Evolutionary conservation across 192 early-diverging fungal genomes (phyloP).

Genomic region (Phlyctochytrium arcticum): DNA sequence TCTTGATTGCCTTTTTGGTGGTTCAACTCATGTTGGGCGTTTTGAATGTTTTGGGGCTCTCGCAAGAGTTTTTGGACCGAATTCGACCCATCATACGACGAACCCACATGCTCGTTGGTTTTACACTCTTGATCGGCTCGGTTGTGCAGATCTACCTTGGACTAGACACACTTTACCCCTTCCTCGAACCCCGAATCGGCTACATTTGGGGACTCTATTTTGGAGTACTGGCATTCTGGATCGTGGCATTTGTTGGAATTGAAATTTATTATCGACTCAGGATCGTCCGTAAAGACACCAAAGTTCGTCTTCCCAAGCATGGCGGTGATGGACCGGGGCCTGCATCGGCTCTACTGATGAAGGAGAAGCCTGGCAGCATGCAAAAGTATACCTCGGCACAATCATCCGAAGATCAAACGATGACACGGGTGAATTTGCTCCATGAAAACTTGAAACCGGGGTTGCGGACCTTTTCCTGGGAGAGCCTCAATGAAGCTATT

Average conservation of each 20-base stretch:
- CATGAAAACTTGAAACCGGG: conserved; percentile 4
- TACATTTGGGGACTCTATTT: conserved; percentile 30
- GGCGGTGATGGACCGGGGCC: too few relatives aligned
- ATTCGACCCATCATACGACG: conserved; percentile 5
- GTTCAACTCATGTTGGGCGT: conserved; percentile 32
- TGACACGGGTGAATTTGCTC: not conserved
- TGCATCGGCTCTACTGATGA: too few relatives aligned
- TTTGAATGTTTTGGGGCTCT: conserved; percentile 17
- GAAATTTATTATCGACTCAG: not conserved
- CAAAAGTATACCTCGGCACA: not conserved
- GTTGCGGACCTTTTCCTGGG: conserved; percentile 29
- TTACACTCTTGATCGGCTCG: conserved; percentile 18
- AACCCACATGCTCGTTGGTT: conserved; percentile 9
- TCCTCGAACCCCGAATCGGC: conserved; percentile 21
- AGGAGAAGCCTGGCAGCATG: too few relatives aligned
- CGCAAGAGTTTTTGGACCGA: conserved; percentile 17
- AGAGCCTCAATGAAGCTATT: conserved; percentile 28
- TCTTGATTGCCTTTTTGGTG: conserved; percentile 14
- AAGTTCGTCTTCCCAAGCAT: conserved; percentile 4
- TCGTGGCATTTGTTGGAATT: conserved; percentile 21
- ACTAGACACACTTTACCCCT: conserved; percentile 35
- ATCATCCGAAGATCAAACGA: not conserved
- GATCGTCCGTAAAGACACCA: not conserved
- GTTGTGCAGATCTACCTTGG: conserved; percentile 31
- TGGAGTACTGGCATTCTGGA: conserved; percentile 18